Percentiles rank a stretch among this genome's conserved stretches.
Conservation (phyloP, 768 basidiomycete species). For the Gautieria morchelliformis region DNA sequence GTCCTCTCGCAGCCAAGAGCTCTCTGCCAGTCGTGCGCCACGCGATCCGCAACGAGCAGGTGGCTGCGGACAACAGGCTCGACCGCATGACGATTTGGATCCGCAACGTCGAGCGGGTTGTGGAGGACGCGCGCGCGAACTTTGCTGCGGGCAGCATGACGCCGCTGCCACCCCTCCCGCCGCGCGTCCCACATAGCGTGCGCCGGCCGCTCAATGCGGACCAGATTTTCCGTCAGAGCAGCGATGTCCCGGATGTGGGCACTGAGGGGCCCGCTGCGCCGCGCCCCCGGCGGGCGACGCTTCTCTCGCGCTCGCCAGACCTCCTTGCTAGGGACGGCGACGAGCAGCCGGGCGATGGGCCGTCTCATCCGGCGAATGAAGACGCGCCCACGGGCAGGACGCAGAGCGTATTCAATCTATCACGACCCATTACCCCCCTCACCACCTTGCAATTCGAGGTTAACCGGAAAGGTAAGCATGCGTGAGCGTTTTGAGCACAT, state of each 20-base stretch:
- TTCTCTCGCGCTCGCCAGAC: conserved; percentile 55
- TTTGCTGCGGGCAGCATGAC: conserved; percentile 48
- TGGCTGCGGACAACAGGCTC: conserved; percentile 41
- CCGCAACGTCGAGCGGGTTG: conserved; percentile 75
- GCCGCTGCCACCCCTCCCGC: conserved; percentile 52
- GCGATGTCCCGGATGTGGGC: conserved; percentile 25
- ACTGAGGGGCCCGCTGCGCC: conserved; percentile 22
- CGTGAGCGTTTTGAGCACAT: background rate
- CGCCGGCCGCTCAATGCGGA: conserved; percentile 35
- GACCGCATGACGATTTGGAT: conserved; percentile 80
- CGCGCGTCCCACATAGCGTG: conserved; percentile 50
- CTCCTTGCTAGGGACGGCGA: conserved; percentile 17
- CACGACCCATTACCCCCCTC: conserved; percentile 58
- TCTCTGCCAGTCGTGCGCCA: conserved; percentile 45
- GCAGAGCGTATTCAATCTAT: conserved; percentile 45
- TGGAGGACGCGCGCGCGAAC: conserved; percentile 69
- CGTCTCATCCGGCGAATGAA: conserved; percentile 48
- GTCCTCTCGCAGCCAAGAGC: conserved; percentile 35
- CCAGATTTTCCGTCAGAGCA: conserved; percentile 55
- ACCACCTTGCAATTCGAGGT: conserved; percentile 57
- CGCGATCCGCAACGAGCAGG: conserved; percentile 40
- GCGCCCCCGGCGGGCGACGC: conserved; percentile 45
- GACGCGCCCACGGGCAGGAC: conserved; percentile 54
- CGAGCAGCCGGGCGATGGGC: conserved; percentile 25
- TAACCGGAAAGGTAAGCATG: conserved; percentile 40